Conservation (phyloP, 1,284 basidiomycete species). For the Volvariella surrecta region DNA sequence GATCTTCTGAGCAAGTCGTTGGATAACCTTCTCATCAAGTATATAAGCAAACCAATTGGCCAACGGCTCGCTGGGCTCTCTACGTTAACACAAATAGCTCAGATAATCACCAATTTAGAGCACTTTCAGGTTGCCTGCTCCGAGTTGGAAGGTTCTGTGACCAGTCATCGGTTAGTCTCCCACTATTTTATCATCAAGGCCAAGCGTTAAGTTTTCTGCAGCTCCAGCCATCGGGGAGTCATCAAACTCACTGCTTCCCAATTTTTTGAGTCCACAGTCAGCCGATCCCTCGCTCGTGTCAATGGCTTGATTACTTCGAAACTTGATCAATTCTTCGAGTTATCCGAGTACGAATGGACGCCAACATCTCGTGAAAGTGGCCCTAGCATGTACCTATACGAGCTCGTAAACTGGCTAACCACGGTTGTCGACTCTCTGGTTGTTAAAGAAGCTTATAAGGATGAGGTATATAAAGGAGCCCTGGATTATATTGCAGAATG, state of each 20-base stretch:
- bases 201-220: slow-evolving; percentile 23
- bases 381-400: slow-evolving; percentile 90
- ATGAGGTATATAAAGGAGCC: slow-evolving; percentile 82
- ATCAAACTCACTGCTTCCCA: slow-evolving; percentile 61
- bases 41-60: slow-evolving; percentile 76
- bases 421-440: slow-evolving; percentile 93
- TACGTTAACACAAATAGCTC: slow-evolving; percentile 90
- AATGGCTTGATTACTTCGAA: slow-evolving; percentile 83
- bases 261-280: slow-evolving; percentile 66
- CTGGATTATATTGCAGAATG: slow-evolving; percentile 80
- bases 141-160: slow-evolving; percentile 85
- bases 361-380: slow-evolving; percentile 57
- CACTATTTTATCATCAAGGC: background rate
- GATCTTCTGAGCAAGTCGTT: slow-evolving; percentile 89
- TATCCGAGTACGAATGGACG: slow-evolving; percentile 94
- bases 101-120: slow-evolving; percentile 91
- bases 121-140: slow-evolving; percentile 84
- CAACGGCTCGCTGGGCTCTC: slow-evolving; percentile 64
- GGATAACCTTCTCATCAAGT: slow-evolving; percentile 75
- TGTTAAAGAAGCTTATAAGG: slow-evolving; percentile 80
- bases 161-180: slow-evolving; percentile 56
- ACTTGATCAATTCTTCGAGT: slow-evolving; percentile 93
- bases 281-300: slow-evolving; percentile 71
- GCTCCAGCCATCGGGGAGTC: slow-evolving; percentile 79
- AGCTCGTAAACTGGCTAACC: slow-evolving; percentile 93